phyloP scores from a whole-genome alignment of 495 filamentous ascomycete genomes.

The Xylaria venustula region DNA sequence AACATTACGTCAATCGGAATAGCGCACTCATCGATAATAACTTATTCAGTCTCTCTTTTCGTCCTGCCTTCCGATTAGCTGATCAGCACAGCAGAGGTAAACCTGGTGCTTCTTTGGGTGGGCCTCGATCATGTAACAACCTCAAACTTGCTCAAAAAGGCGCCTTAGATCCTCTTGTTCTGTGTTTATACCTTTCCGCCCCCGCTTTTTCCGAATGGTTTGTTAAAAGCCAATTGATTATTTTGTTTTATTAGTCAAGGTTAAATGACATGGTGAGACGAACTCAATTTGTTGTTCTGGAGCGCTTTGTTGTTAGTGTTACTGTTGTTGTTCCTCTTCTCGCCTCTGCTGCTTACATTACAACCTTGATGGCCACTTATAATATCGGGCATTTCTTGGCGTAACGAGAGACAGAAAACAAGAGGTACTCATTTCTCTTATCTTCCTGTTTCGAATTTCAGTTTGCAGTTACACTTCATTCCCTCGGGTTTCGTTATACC shows the following conservation, averaged over 20 bases:
- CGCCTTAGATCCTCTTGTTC: background rate
- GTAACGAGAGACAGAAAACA: background rate
- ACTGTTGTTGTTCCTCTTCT: background rate
- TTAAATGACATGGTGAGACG: no score
- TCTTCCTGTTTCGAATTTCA: background rate
- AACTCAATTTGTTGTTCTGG: no score
- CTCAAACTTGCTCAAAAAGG: constrained; percentile 14
- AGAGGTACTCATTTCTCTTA: background rate
- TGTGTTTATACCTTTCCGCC: background rate
- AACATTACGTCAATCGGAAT: background rate
- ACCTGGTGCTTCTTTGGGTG: constrained; percentile 5
- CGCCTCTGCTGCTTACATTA: background rate
- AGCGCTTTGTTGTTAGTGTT: no score
- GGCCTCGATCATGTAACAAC: background rate
- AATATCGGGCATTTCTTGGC: background rate
- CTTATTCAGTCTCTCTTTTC: background rate
- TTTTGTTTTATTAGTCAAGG: no score
- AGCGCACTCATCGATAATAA: background rate
- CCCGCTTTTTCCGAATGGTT: no score
- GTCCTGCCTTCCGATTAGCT: background rate
- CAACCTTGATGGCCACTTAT: constrained; percentile 9
- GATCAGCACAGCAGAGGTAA: no score
- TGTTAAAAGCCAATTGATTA: no score
- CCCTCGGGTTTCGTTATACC: no score
- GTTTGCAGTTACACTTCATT: no score